Evolutionary conservation across 169 alveolate species (phyloP).

Genomic region (Cryptosporidium canis): DNA sequence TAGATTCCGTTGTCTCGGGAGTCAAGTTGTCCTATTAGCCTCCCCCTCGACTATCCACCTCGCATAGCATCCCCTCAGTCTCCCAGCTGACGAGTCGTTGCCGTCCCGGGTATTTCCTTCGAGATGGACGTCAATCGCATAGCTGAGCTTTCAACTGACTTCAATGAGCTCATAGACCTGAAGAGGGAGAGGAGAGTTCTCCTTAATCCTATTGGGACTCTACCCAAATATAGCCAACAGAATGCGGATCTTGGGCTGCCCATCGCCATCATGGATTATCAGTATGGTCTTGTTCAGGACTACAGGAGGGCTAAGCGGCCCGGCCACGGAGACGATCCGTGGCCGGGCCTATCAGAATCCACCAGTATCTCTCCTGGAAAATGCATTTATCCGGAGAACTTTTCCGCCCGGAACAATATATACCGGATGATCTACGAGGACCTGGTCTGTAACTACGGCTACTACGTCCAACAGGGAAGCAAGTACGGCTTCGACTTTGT

Average conservation of each 20-base stretch:
- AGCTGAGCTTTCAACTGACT: conserved; percentile 9
- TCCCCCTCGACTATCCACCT: too few relatives aligned
- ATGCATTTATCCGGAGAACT: neutral
- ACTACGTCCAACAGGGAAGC: conserved; percentile 42
- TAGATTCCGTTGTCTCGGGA: too few relatives aligned
- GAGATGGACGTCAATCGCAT: conserved; percentile 6
- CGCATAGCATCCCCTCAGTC: too few relatives aligned
- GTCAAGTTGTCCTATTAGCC: too few relatives aligned
- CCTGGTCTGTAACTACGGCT: neutral
- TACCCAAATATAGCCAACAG: conserved; percentile 53
- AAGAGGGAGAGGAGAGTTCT: neutral
- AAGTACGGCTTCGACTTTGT: conserved; percentile 60
- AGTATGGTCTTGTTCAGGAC: neutral
- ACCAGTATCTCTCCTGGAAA: neutral
- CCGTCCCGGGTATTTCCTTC: neutral
- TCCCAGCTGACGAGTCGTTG: too few relatives aligned
- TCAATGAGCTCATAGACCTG: neutral
- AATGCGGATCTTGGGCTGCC: conserved; percentile 49
- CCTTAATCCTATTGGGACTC: conserved; percentile 28
- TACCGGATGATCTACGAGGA: conserved; percentile 13
- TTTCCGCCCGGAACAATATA: neutral
- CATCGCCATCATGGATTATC: conserved; percentile 53
- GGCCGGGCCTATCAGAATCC: neutral
- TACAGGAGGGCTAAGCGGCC: neutral
- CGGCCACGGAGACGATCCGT: neutral